A percentile compares a stretch with the other conserved stretches of the same genome.
These are phyloP conservation scores for Solanum bulbocastanum DNA, from an alignment of 257 asterid genomes.

Conservation along the genomic window DNA sequence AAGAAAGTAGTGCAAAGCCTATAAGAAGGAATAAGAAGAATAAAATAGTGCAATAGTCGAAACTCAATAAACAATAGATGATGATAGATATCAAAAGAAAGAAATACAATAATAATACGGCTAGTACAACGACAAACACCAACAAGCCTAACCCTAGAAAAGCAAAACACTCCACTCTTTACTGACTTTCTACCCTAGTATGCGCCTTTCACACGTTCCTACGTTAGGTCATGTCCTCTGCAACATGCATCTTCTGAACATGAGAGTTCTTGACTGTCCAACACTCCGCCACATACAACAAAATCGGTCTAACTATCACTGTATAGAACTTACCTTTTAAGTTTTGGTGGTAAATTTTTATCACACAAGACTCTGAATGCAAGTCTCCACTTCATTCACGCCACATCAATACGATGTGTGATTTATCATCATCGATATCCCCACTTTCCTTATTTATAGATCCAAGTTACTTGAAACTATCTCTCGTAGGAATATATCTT, in stretches of 20 bases:
- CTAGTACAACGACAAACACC: background rate
- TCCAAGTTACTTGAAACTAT: background rate
- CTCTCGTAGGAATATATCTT: background rate
- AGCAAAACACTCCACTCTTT: background rate
- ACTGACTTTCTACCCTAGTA: background rate
- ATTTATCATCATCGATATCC: no score
- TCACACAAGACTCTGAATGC: background rate
- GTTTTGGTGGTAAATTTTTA: no score
- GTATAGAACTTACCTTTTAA: background rate
- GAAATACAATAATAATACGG: no score
- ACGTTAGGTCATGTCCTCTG: no score
- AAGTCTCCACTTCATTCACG: background rate
- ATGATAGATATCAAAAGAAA: no score
- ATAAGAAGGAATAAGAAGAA: no score
- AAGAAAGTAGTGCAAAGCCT: background rate
- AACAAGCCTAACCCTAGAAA: background rate
- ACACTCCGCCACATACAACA: no score
- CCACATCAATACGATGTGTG: background rate
- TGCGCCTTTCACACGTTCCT: no score
- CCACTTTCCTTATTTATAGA: no score
- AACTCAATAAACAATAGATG: background rate
- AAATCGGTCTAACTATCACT: no score
- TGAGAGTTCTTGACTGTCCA: no score
- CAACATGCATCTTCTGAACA: no score
- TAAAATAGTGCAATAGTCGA: background rate